Evolutionary conservation across 768 basidiomycete genomes (phyloP).

Genomic region (Austroboletus festivus): DNA sequence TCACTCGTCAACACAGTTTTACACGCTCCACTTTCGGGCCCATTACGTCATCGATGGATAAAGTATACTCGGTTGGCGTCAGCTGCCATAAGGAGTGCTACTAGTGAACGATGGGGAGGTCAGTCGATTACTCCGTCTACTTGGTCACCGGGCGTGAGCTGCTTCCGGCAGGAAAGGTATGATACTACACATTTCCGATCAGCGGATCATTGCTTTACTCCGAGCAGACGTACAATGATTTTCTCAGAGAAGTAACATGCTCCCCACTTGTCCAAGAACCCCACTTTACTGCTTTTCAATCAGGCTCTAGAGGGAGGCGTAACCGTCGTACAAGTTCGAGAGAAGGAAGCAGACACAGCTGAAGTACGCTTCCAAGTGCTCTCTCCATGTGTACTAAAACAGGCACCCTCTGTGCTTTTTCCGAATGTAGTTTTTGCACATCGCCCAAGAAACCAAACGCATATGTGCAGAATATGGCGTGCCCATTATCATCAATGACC

Average conservation of each 20-base stretch:
- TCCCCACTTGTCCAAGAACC: not conserved
- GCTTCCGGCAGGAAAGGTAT: constrained; percentile 73
- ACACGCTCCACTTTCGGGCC: not conserved
- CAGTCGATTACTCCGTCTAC: constrained; percentile 70
- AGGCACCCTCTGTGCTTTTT: not conserved
- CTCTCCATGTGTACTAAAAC: not conserved
- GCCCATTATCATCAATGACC: constrained; percentile 84
- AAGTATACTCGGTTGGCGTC: too few species aligned
- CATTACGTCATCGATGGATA: not conserved
- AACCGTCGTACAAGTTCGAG: constrained; percentile 85
- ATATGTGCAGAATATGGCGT: constrained; percentile 75
- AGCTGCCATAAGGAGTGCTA: too few species aligned
- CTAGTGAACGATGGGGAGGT: constrained; percentile 5
- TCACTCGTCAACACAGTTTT: not conserved
- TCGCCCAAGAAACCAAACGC: constrained; percentile 65
- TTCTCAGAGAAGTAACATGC: constrained; percentile 63
- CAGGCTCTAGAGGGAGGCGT: constrained; percentile 85
- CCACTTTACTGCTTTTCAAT: not conserved
- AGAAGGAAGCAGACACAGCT: constrained; percentile 78
- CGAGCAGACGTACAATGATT: constrained; percentile 62
- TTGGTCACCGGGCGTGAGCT: constrained; percentile 82
- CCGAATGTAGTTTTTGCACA: constrained; percentile 63
- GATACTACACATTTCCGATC: not conserved
- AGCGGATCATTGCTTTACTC: constrained; percentile 1
- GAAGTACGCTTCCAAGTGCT: constrained; percentile 51